Conservation (phyloP, 495 filamentous ascomycete species). For the Penicillium diatomitis region DNA sequence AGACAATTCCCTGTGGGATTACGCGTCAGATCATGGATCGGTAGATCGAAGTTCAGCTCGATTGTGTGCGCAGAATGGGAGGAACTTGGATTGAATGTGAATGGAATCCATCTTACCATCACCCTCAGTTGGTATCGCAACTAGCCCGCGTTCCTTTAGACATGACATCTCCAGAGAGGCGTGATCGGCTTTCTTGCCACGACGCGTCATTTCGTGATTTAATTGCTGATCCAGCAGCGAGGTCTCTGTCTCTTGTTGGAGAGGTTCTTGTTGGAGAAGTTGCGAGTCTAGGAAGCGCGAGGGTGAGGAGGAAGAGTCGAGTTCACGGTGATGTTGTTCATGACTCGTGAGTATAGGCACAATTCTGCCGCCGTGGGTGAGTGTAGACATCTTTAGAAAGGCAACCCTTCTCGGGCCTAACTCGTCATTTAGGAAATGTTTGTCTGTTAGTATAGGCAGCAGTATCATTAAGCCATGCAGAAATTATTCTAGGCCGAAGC, state of each 20-base stretch:
- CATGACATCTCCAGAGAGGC: slow-evolving; percentile 29
- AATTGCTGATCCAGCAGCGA: slow-evolving; percentile 12
- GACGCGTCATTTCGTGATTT: slow-evolving; percentile 4
- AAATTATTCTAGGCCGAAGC: slow-evolving; percentile 1
- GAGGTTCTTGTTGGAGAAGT: no score
- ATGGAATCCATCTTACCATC: slow-evolving; percentile 27
- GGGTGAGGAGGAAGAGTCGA: slow-evolving; percentile 13
- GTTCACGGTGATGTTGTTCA: slow-evolving; percentile 12
- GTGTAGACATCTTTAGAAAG: slow-evolving; percentile 30
- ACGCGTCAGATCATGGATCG: slow-evolving; percentile 11
- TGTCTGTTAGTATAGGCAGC: no score
- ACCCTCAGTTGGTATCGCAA: slow-evolving; percentile 37
- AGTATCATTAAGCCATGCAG: background rate
- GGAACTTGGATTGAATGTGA: background rate
- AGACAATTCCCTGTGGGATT: slow-evolving; percentile 56
- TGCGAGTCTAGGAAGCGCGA: slow-evolving; percentile 3
- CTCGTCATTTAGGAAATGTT: slow-evolving; percentile 30
- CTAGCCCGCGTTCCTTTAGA: slow-evolving; percentile 29
- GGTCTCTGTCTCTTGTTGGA: background rate
- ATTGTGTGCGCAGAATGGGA: background rate
- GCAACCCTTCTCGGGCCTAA: slow-evolving; percentile 25
- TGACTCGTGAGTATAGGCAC: slow-evolving; percentile 36
- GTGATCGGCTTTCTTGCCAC: slow-evolving; percentile 15
- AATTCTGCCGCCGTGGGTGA: slow-evolving; percentile 38
- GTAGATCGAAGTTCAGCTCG: background rate